Percentiles rank a stretch among this genome's conserved stretches.
Conservation (phyloP, 2,329 filamentous ascomycete species). For the Aspergillus hortae region DNA sequence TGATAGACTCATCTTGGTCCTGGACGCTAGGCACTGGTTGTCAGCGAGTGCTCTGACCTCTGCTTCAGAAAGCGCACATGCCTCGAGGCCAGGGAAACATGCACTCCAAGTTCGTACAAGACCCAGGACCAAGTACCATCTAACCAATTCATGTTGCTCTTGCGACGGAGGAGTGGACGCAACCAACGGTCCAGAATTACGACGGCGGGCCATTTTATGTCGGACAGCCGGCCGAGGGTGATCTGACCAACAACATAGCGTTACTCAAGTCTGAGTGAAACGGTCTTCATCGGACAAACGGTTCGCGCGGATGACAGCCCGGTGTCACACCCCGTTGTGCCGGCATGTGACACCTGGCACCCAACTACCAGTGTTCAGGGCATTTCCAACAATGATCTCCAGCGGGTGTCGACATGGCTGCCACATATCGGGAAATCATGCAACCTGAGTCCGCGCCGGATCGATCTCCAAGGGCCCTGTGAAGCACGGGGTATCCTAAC, state of each 20-base stretch:
- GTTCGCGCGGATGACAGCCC: constrained; percentile 1
- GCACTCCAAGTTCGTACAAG: too few species aligned
- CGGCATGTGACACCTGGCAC: constrained; percentile 2
- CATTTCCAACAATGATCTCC: neutral
- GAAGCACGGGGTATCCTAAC: neutral
- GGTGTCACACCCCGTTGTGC: neutral
- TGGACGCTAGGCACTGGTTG: too few species aligned
- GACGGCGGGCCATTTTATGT: constrained; percentile 1
- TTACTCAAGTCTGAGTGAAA: too few species aligned
- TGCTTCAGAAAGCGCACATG: too few species aligned
- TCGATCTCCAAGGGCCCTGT: neutral
- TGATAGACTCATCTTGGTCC: too few species aligned
- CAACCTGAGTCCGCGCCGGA: neutral
- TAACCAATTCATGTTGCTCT: constrained; percentile 6
- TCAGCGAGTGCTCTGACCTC: too few species aligned
- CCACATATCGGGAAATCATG: constrained; percentile 1
- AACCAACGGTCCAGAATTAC: constrained; percentile 1
- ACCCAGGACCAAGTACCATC: too few species aligned
- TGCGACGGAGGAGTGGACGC: constrained; percentile 2
- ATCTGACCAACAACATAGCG: neutral
- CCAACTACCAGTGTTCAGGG: constrained; percentile 4
- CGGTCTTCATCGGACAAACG: too few species aligned
- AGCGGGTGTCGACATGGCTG: neutral
- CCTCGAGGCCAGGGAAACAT: too few species aligned
- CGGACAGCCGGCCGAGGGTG: neutral